Evolutionary conservation across 805 yeast species (phyloP), one percentile per base, ranked within the genome.

Genomic region (Ogataea corticis): DNA sequence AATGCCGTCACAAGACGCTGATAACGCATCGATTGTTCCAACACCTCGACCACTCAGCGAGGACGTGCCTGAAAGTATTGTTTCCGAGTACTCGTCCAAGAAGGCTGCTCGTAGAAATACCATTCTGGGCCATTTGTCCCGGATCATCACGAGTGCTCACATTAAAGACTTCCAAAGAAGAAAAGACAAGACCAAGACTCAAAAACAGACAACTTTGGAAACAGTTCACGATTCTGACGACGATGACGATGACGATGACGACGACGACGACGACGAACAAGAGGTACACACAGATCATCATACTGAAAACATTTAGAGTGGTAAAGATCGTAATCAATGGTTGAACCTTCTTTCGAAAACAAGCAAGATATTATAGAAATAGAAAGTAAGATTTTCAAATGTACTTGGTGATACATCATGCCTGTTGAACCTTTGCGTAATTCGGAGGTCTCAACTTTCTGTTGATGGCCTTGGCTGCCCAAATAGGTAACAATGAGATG

Each of bases 391-490:
- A 31, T 36, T n/a, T 17, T 18, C 16, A 34, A 31, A 18, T 16
- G 7, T 18, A 21, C 27, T 38, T 12, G 15, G 25, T 7, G 41
- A 33, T 13, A 18, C 15, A 17, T 39, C 30, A 82, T 44, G 77
- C 83, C 49, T 87, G 94, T 64, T 91, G 98, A 33, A 94, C 98
- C 65, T 94, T 94, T 7, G 97, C 97, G 65, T 94, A 94, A 60
- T 88, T 89, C 27, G 99, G 99, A 3, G 99, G 98, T 55, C 90
- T 80, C 45, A 94, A 65, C 50, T 73, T 81, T 51, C 96, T 76
- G 59, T 84, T 82, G 14, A 92, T 69, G 3, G 86, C 73, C 65
- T 87, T 87, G 2, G 83, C 82, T 2, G 85, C 69, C 97, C 97
- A 92, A 1, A 92, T 95, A 0, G 99, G 99, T 30, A 89, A 66